Base-by-base conservation (phyloP, 352 stramenopile genomes). In the Phytopythium cucurbitacearum region DNA sequence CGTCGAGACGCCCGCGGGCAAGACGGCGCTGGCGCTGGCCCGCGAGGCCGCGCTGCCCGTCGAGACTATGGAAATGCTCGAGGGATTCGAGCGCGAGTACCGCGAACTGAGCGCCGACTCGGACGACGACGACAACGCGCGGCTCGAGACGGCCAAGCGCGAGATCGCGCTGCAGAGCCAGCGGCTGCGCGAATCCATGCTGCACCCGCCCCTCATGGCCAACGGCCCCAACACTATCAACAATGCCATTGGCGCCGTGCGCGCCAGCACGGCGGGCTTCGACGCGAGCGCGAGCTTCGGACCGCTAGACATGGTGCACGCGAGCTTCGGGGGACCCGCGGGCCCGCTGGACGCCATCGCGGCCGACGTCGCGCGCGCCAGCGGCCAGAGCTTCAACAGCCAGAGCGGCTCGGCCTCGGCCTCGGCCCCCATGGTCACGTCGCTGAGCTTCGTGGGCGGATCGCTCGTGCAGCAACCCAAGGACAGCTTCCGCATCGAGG, bases 161-260 rank as follows among this genome's bases (percentile, higher is more conserved):
- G 78, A 89, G 12, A 85, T 90, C 48, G 73, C 82, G 49, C 65
- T 85, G 55, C 80, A 94, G 66, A 91, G 77, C 46, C 76, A 89
- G 45, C 64, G 83, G 33, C 58, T 91, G 55, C 83, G 83, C 36
- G 76, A 91, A 47, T 91, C 78, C 42, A 88, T 94, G 64, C 62
- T 87, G 61, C 62, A 77, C 45, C 64, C 67, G 34, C 60, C 59
- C 28, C 65, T 60, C 28, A 68, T 65, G 62, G 63, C 47, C 37
- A 33, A 4, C 40, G 34, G 21, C 41, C 11, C 53, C 45, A 38
- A 44, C n/a, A 34, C 4, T 13, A 35, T 32, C 47, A 36, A 7
- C 55, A 44, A 13, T 41, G 21, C n/a, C 40, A 53, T 4, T 33
- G 43, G 16, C 42, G 61, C 15, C 15, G 38, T 6, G 21, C 46